These are phyloP conservation scores for Tetrapisispora arboricola DNA, from an alignment of 805 yeast genomes.

Conservation along the genomic window DNA sequence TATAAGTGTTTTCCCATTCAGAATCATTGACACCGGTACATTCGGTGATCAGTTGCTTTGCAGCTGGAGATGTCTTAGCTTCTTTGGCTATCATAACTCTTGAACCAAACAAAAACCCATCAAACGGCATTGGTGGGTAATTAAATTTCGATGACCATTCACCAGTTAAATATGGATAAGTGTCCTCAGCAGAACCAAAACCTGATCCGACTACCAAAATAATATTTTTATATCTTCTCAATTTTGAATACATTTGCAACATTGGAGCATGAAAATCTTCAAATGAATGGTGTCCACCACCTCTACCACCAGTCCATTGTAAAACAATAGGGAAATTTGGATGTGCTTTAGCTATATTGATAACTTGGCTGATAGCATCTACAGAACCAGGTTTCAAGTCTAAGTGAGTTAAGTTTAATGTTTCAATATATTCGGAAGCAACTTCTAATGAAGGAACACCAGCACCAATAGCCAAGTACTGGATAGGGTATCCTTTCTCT, in stretches of 20 bases:
- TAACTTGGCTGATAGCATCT: constrained; percentile 79
- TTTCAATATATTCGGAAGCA: constrained; percentile 90
- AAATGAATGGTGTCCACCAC: constrained; percentile 99
- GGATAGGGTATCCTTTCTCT: constrained; percentile 88
- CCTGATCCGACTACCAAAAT: constrained; percentile 96
- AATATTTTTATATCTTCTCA: constrained; percentile 85
- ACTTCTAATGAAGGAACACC: constrained; percentile 98
- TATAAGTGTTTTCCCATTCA: constrained; percentile 91
- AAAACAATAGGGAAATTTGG: constrained; percentile 93
- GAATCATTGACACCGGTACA: constrained; percentile 84
- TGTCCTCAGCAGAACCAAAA: constrained; percentile 92
- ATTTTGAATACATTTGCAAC: constrained; percentile 87
- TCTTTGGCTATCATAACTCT: constrained; percentile 97
- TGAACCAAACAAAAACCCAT: constrained; percentile 92
- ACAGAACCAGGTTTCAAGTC: constrained; percentile 97
- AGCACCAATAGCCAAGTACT: constrained; percentile 95
- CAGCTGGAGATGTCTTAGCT: constrained; percentile 87
- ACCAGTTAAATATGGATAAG: constrained; percentile 97
- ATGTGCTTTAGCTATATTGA: constrained; percentile 88
- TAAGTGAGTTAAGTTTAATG: constrained; percentile 83
- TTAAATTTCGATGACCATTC: constrained; percentile 81
- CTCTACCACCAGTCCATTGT: constrained; percentile 99
- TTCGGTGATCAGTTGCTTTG: constrained; percentile 81
- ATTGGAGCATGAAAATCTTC: constrained; percentile 99
- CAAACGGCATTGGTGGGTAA: constrained; percentile 98